Evolutionary conservation across 345 rosid species (phyloP), one percentile per base, ranked within the genome.

Genomic region (Salix purpurea): DNA sequence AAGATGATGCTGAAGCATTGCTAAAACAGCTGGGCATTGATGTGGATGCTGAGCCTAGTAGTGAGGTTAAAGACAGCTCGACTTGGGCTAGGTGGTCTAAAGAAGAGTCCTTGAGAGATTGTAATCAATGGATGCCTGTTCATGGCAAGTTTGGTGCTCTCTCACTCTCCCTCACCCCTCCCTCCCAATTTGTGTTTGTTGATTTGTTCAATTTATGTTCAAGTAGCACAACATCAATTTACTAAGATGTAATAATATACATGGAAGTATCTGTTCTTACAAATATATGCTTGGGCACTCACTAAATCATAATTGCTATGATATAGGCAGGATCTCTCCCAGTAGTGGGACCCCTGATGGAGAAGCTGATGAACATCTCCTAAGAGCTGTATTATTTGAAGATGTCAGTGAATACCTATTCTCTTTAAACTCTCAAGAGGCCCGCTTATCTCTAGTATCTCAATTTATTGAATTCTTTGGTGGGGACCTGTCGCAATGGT

Each of bases 71-170:
- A 76, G 97, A 96, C 79, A 28, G 84, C 73, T 88, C 91, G 76
- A 93, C 92, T 74, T 96, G 99, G 99, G 70, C 83, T 79, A 91
- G 89, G 83, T 96, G 99, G 98, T 88, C 90, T 5, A 87, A 89
- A 77, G 96, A 90, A 83, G 99, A 93, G 88, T 85, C 80, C 40
- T 84, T 84, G 60, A 88, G 99, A 81, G 98, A 93, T 81, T 82
- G 82, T 48, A 82, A 66, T 78, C 97, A 91, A 32, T 96, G 99
- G 99, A 88, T 92, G 94, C 99, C 98, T 76, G 76, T 91, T 75
- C 94, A 80, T 73, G 48, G 80, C 60, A 87, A 88, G 80, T 73
- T 87, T 68, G 93, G 77, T 52, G 74, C 91, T 88, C 79, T 77
- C 65, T 84, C 79, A 65, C 78, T 72, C 80, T 78, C 70, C 79